Percentiles rank a stretch among this genome's conserved stretches.
phyloP scores from a whole-genome alignment of 1,139 yeast species.

The Nakaseomyces glabratus region DNA sequence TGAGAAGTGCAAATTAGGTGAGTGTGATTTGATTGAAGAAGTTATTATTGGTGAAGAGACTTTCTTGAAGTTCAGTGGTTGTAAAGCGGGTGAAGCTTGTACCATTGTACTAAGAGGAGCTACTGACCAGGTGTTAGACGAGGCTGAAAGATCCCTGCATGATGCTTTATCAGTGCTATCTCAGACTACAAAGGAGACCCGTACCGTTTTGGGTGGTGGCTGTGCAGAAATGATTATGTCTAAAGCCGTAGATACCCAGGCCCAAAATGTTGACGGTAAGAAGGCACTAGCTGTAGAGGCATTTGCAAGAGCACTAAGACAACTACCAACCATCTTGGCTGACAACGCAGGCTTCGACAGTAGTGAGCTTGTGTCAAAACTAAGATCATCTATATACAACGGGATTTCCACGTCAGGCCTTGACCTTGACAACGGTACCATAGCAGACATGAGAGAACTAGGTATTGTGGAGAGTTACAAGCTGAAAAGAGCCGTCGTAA shows the following conservation, averaged over 20 bases:
- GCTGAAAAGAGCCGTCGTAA: constrained; percentile 88
- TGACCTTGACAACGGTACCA: constrained; percentile 71
- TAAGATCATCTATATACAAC: constrained; percentile 85
- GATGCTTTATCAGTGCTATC: constrained; percentile 94
- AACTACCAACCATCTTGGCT: constrained; percentile 88
- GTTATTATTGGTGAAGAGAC: constrained; percentile 82
- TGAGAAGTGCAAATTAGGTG: constrained; percentile 73
- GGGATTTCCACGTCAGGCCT: constrained; percentile 90
- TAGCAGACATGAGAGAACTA: constrained; percentile 89
- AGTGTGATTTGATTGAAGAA: constrained; percentile 86
- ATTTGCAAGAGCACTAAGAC: constrained; percentile 88
- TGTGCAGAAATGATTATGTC: constrained; percentile 98
- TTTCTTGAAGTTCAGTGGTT: constrained; percentile 83
- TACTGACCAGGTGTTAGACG: constrained; percentile 90
- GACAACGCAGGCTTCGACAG: constrained; percentile 97
- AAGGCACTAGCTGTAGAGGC: constrained; percentile 91
- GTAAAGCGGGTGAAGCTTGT: constrained; percentile 93
- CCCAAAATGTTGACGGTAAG: constrained; percentile 90
- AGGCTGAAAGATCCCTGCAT: constrained; percentile 94
- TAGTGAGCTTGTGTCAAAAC: constrained; percentile 80
- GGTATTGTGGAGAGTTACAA: constrained; percentile 91
- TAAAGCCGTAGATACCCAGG: constrained; percentile 91
- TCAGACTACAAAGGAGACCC: constrained; percentile 91
- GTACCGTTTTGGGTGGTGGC: constrained; percentile 95
- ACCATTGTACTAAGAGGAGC: constrained; percentile 95